These are phyloP conservation scores for Bremia lactucae DNA, from an alignment of 352 stramenopile species.

Conservation along the genomic window DNA sequence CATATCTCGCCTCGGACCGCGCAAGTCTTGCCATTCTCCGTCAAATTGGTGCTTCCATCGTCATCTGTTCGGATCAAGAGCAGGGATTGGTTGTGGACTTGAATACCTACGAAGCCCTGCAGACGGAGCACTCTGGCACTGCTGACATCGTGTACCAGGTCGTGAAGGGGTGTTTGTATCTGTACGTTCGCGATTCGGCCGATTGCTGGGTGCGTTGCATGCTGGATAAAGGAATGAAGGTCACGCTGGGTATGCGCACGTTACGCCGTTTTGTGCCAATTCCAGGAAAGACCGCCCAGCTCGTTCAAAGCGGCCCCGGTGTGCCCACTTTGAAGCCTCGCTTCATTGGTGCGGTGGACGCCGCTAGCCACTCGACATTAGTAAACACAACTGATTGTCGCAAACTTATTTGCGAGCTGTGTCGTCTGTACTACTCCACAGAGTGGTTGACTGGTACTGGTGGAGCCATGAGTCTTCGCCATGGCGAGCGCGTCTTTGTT, in stretches of 20 bases:
- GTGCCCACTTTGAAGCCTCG: slow-evolving; percentile 16
- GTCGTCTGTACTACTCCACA: slow-evolving; percentile 59
- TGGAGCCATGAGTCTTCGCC: slow-evolving; percentile 89
- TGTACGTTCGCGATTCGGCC: slow-evolving; percentile 61
- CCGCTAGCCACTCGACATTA: slow-evolving; percentile 27
- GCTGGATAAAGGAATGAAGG: slow-evolving; percentile 27
- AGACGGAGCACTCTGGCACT: slow-evolving; percentile 39
- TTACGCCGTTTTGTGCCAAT: slow-evolving; percentile 40
- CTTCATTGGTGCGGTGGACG: slow-evolving; percentile 32
- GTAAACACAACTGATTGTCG: slow-evolving; percentile 30
- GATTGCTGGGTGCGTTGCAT: slow-evolving; percentile 56
- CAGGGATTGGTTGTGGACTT: slow-evolving; percentile 9
- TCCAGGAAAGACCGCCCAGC: slow-evolving; percentile 6
- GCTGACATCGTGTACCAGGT: slow-evolving; percentile 28
- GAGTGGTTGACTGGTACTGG: slow-evolving; percentile 94
- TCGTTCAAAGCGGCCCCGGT: slow-evolving; percentile 7
- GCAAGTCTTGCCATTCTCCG: slow-evolving; percentile 47
- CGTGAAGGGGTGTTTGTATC: slow-evolving; percentile 25
- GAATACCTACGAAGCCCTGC: slow-evolving; percentile 13
- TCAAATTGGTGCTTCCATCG: slow-evolving; percentile 34
- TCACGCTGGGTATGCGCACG: slow-evolving; percentile 15
- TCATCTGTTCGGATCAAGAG: background rate
- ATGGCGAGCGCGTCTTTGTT: slow-evolving; percentile 90
- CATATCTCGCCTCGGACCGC: slow-evolving; percentile 52
- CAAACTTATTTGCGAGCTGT: slow-evolving; percentile 61